A percentile compares a stretch with the other conserved stretches of the same genome.
Evolutionary conservation across 257 asterid genomes (phyloP).

Genomic region (Forsythia viridissima): DNA sequence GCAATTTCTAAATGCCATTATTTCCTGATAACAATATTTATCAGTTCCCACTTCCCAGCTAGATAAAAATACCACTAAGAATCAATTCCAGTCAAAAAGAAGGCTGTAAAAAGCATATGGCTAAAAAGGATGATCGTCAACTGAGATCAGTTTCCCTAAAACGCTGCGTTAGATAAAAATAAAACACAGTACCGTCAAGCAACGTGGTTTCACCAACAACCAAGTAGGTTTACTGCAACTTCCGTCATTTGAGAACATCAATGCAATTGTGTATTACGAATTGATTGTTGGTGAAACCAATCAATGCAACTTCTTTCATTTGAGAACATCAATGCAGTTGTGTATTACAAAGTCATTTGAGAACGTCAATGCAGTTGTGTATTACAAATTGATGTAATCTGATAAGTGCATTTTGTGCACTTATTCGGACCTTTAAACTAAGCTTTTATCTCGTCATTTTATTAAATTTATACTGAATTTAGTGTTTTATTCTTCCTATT

Average conservation of each 20-base stretch:
- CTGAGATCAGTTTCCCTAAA: slow-evolving; percentile 4
- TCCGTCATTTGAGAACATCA: neutral
- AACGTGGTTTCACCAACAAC: slow-evolving; percentile 6
- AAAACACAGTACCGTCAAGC: neutral
- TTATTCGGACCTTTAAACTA: too few relatives aligned
- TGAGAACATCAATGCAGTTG: too few relatives aligned
- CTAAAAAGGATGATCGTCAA: neutral
- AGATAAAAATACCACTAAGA: neutral
- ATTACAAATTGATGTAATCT: neutral
- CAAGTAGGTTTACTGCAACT: neutral
- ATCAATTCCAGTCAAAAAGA: neutral
- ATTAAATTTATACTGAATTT: too few relatives aligned
- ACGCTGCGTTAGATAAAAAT: neutral
- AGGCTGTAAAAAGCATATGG: neutral
- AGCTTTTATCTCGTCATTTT: too few relatives aligned
- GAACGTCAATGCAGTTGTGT: neutral
- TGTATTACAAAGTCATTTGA: neutral
- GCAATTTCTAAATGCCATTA: slow-evolving; percentile 1
- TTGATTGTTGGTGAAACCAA: too few relatives aligned
- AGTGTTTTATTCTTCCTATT: too few relatives aligned
- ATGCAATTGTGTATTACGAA: neutral
- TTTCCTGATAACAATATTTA: neutral
- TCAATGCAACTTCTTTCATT: neutral
- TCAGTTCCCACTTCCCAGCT: neutral
- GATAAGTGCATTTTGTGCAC: too few relatives aligned